Percentiles rank a stretch among this genome's conserved stretches.
phyloP scores from a whole-genome alignment of 176 grass and related monocot species.

The Carex parvula region DNA sequence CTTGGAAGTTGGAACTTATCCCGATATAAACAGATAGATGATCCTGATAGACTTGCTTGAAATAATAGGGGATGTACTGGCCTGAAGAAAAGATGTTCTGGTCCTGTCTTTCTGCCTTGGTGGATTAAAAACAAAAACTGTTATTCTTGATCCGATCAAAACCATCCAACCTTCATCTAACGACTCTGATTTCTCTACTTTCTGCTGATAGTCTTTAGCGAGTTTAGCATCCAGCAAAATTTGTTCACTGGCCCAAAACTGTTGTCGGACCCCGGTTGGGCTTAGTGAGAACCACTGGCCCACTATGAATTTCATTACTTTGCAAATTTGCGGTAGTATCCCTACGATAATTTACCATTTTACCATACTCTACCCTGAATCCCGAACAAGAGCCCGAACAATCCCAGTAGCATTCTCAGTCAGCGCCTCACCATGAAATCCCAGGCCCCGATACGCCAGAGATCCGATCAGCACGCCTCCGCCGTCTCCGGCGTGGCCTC shows the following conservation, averaged over 20 bases:
- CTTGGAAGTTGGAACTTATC: no score
- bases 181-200: background rate
- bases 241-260: background rate
- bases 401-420: background rate
- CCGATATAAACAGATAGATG: no score
- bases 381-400: background rate
- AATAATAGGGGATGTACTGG: no score
- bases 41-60: no score
- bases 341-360: background rate
- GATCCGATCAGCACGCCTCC: constrained; percentile 50
- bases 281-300: background rate
- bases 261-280: background rate
- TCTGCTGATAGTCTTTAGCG: background rate
- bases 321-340: background rate
- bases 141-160: background rate
- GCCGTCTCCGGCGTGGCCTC: constrained; percentile 25
- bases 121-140: background rate
- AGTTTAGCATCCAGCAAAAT: background rate
- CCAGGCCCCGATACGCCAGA: constrained; percentile 23
- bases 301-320: background rate
- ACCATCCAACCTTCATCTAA: background rate
- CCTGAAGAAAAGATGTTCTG: no score
- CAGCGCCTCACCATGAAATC: constrained; percentile 18
- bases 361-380: background rate
- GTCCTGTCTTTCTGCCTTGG: no score